These are phyloP conservation scores for Vickermania spadyakhi DNA, from an alignment of 208 protist genomes.

Conservation along the genomic window DNA sequence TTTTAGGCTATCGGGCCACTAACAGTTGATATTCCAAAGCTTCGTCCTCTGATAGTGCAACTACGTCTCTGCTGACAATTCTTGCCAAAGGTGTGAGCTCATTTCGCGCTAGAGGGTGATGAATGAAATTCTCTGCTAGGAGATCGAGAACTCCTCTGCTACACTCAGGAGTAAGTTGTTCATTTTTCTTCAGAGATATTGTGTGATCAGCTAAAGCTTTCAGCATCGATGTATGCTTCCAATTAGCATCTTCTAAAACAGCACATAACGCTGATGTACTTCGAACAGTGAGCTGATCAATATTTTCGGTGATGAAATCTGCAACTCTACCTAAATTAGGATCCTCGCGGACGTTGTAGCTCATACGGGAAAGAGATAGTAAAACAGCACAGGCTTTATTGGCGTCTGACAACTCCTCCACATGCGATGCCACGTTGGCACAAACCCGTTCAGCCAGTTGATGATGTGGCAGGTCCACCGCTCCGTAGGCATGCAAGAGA, in stretches of 20 bases:
- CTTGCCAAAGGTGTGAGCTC: constrained; percentile 50
- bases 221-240: constrained; percentile 32
- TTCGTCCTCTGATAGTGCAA: constrained; percentile 56
- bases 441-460: constrained; percentile 16
- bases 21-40: constrained; percentile 39
- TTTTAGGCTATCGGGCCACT: constrained; percentile 21
- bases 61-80: constrained; percentile 56
- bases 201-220: constrained; percentile 36
- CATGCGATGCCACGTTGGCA: constrained; percentile 17
- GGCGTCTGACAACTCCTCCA: constrained; percentile 22
- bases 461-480: constrained; percentile 29
- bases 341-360: constrained; percentile 21
- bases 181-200: constrained; percentile 19
- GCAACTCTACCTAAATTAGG: constrained; percentile 11
- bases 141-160: constrained; percentile 57
- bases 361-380: constrained; percentile 51
- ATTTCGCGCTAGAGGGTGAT: constrained; percentile 33
- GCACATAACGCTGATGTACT: constrained; percentile 51
- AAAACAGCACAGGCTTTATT: constrained; percentile 42
- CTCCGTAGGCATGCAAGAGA: constrained; percentile 46
- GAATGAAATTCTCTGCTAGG: constrained; percentile 30
- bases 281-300: constrained; percentile 24
- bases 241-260: constrained; percentile 35
- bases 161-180: constrained; percentile 21
- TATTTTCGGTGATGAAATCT: constrained; percentile 23